phyloP scores from a whole-genome alignment of 495 filamentous ascomycete genomes.

The Poronia punctata region DNA sequence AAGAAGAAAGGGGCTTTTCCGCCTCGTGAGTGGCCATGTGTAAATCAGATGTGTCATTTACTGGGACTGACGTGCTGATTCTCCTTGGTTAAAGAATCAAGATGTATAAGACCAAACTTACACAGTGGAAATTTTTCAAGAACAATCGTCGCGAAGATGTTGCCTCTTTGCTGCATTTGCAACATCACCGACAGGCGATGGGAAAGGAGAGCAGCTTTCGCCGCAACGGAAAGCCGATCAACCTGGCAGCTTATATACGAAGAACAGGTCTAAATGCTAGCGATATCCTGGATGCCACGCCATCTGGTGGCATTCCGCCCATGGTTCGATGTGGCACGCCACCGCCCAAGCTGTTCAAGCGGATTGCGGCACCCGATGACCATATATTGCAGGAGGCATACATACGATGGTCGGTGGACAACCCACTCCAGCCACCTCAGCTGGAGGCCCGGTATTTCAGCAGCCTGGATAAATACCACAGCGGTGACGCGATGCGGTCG shows the following conservation, averaged over 20 bases:
- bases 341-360: slow-evolving; percentile 11
- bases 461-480: slow-evolving; percentile 19
- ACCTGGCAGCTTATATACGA: slow-evolving; percentile 29
- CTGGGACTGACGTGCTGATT: background rate
- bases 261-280: slow-evolving; percentile 28
- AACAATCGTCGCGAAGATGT: slow-evolving; percentile 31
- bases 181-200: slow-evolving; percentile 28
- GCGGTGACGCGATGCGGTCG: slow-evolving; percentile 20
- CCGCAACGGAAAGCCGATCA: slow-evolving; percentile 27
- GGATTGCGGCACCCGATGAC: slow-evolving; percentile 20
- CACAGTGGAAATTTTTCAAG: slow-evolving; percentile 34
- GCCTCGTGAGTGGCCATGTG: slow-evolving; percentile 24
- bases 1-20: slow-evolving; percentile 48
- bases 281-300: slow-evolving; percentile 28
- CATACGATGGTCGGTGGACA: slow-evolving; percentile 22
- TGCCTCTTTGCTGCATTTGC: slow-evolving; percentile 27
- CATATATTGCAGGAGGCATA: slow-evolving; percentile 21
- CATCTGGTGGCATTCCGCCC: slow-evolving; percentile 25
- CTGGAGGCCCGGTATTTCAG: slow-evolving; percentile 18
- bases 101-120: slow-evolving; percentile 37
- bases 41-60: background rate
- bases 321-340: slow-evolving; percentile 32
- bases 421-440: slow-evolving; percentile 19
- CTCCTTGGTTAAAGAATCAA: slow-evolving; percentile 16
- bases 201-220: slow-evolving; percentile 31